phyloP scores from a whole-genome alignment of 78 protist genomes.

The Cyanophora paradoxa region DNA sequence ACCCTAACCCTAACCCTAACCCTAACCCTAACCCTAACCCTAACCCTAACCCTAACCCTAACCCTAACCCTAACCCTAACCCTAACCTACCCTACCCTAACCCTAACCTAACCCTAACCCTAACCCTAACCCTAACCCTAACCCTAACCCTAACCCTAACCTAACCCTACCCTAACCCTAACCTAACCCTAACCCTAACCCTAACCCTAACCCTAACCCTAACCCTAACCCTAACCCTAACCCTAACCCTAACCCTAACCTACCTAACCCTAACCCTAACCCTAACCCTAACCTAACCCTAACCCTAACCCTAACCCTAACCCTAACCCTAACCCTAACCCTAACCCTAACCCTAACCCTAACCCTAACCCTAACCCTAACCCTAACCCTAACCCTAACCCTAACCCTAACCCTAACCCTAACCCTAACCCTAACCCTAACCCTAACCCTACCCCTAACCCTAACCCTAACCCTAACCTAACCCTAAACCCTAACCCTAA shows the following conservation, averaged over 20 bases:
- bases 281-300: too few relatives aligned
- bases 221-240: constrained; percentile 5
- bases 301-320: constrained; percentile 5
- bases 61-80: constrained; percentile 5
- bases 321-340: constrained; percentile 6
- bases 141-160: neutral
- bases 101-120: too few relatives aligned
- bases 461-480: constrained; percentile 5
- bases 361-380: constrained; percentile 5
- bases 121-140: constrained; percentile 5
- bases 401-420: constrained; percentile 5
- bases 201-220: constrained; percentile 5
- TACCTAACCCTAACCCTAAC: constrained; percentile 1
- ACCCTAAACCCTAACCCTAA: neutral
- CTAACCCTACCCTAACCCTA: too few relatives aligned
- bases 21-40: constrained; percentile 6
- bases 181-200: constrained; percentile 5
- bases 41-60: constrained; percentile 5
- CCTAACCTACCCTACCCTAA: too few relatives aligned
- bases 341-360: constrained; percentile 5
- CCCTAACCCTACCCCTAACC: too few relatives aligned
- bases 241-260: too few relatives aligned
- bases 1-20: constrained; percentile 5
- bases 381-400: constrained; percentile 6
- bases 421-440: constrained; percentile 5